A percentile compares a stretch with the other conserved stretches of the same genome.
These are phyloP conservation scores for Penicillium sp. DNA, from an alignment of 2,329 filamentous ascomycete genomes.

Conservation along the genomic window DNA sequence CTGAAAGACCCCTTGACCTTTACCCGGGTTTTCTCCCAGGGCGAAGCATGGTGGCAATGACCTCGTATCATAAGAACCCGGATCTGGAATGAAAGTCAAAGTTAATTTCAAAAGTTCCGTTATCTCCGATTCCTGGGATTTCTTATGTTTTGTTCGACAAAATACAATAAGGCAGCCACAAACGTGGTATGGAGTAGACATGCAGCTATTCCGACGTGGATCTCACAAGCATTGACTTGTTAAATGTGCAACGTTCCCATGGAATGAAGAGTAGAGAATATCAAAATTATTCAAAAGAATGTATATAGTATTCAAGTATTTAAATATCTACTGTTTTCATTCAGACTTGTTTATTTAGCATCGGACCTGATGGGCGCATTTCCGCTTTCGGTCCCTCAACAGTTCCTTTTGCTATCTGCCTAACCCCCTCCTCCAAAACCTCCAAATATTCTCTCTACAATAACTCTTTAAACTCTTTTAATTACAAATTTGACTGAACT, in stretches of 20 bases:
- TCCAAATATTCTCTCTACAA: background rate
- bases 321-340: constrained; percentile 1
- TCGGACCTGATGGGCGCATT: background rate
- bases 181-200: background rate
- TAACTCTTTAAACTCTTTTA: background rate
- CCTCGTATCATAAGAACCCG: background rate
- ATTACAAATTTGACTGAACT: background rate
- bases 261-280: background rate
- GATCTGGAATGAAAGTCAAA: background rate
- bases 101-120: background rate
- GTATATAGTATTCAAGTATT: background rate
- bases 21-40: background rate
- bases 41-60: background rate
- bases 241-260: background rate
- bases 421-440: background rate
- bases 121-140: background rate
- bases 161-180: background rate
- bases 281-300: background rate
- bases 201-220: background rate
- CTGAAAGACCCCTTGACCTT: background rate
- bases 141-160: background rate
- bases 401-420: background rate
- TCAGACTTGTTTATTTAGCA: constrained; percentile 1
- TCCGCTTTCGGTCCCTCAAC: constrained; percentile 13
- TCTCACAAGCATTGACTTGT: background rate